Conservation (phyloP, 768 basidiomycete genomes). For the Pleurotus ostreatus region DNA sequence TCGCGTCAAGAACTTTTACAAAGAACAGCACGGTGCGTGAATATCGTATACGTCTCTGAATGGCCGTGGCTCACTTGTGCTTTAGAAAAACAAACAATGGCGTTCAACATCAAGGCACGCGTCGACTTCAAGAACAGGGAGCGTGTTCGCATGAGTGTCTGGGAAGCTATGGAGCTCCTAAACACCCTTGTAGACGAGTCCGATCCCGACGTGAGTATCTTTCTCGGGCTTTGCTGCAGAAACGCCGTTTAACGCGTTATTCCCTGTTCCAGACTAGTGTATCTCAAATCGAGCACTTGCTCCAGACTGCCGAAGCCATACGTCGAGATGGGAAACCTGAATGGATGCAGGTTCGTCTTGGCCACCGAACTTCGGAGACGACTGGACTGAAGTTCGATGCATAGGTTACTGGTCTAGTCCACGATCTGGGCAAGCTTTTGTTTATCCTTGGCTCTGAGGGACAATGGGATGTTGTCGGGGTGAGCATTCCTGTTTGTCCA, state of each 20-base stretch:
- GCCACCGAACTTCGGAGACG: not conserved
- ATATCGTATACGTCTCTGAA: not conserved
- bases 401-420: slow-evolving; percentile 75
- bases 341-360: slow-evolving; percentile 73
- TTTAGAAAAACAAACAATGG: slow-evolving; percentile 83
- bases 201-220: slow-evolving; percentile 71
- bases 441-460: slow-evolving; percentile 82
- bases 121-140: slow-evolving; percentile 64
- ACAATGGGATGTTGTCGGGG: slow-evolving; percentile 94
- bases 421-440: slow-evolving; percentile 87
- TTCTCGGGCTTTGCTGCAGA: not conserved
- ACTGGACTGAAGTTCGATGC: slow-evolving; percentile 12
- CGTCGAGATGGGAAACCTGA: slow-evolving; percentile 83
- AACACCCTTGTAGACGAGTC: slow-evolving; percentile 88
- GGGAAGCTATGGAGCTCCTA: slow-evolving; percentile 85
- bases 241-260: slow-evolving; percentile 18
- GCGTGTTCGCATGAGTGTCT: slow-evolving; percentile 77
- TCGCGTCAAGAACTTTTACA: slow-evolving; percentile 74
- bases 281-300: slow-evolving; percentile 86
- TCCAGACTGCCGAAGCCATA: slow-evolving; percentile 91
- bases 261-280: slow-evolving; percentile 50
- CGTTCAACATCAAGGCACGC: slow-evolving; percentile 76
- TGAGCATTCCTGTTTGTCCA: slow-evolving; percentile 28
- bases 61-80: not conserved
- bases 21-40: slow-evolving; percentile 66